Base-by-base conservation (phyloP, 1,284 basidiomycete species). In the Coniophora puteana region DNA sequence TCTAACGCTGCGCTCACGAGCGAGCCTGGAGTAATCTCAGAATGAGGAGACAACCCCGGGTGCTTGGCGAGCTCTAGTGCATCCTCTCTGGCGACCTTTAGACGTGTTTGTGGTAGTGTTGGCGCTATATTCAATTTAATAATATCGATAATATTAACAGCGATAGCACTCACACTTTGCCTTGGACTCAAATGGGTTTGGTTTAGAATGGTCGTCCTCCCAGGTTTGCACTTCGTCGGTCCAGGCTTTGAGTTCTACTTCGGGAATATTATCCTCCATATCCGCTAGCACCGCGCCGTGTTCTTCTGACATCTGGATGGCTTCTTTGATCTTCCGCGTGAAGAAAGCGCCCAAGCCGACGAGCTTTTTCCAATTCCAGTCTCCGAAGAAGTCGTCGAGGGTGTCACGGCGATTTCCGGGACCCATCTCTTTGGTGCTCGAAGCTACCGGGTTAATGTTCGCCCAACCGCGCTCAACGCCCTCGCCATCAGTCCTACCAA, bases 351-450 rank as follows among this genome's bases (percentile, higher is more conserved):
- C 37, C 28, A 38, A 18, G 7, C 17, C 2, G 3, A 26, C 27
- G 2, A 32, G 17, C 4, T 38, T 38, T 27, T 38, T 38, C 37
- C 37, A 38, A n/a, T 38, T 38, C 37, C 28, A 38, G 12, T 38
- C 12, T 2, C 22, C 22, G 4, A 38, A 38, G 18, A 32, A 27
- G 8, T 33, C 29, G 2, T 38, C 37, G 16, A 38, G 5, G 11
- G 41, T 44, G 28, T 58, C 55, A 11, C 47, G 43, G 1, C 56
- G 44, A 34, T 51, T 43, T 5, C 51, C 51, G 0, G 49, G 18
- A 2, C 44, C 41, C 56, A 58, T 59, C 27, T 54, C 51, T 4
- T 46, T 38, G 5, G 50, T 52, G 13, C 49, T 48, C 1, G 14
- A 29, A 6, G 37, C 28, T 4, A 38, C 4, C 5, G 29, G 37